Evolutionary conservation across 768 basidiomycete species (phyloP).

Genomic region (Favolaschia claudopus): DNA sequence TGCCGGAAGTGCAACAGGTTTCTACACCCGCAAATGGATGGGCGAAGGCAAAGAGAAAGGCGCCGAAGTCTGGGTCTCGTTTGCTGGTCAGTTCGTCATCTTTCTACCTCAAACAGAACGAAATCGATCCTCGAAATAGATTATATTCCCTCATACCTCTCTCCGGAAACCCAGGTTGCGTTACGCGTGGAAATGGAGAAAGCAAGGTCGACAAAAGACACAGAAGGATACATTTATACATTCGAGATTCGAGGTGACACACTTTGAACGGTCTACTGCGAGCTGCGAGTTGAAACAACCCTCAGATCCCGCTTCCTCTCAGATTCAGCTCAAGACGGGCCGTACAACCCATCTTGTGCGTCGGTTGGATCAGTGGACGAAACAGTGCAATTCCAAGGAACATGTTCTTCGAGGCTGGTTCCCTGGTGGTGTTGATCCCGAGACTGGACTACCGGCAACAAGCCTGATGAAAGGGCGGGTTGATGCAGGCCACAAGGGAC

Average conservation of each 20-base stretch:
- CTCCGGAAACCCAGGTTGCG: slow-evolving; percentile 27
- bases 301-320: slow-evolving; percentile 34
- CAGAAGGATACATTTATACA: slow-evolving; percentile 80
- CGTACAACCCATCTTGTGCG: slow-evolving; percentile 76
- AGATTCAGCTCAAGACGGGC: slow-evolving; percentile 80
- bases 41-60: slow-evolving; percentile 21
- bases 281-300: neutral
- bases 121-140: neutral
- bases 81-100: slow-evolving; percentile 5
- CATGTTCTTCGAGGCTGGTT: slow-evolving; percentile 79
- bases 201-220: slow-evolving; percentile 61
- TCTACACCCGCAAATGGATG: slow-evolving; percentile 28
- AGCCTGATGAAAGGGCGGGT: slow-evolving; percentile 74
- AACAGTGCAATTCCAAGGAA: slow-evolving; percentile 81
- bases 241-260: slow-evolving; percentile 77
- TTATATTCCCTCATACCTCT: slow-evolving; percentile 27
- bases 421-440: slow-evolving; percentile 60
- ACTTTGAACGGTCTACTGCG: neutral
- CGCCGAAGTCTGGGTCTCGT: slow-evolving; percentile 26
- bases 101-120: neutral
- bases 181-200: slow-evolving; percentile 42
- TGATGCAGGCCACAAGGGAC: slow-evolving; percentile 64
- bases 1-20: slow-evolving; percentile 18
- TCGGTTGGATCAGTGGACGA: slow-evolving; percentile 81
- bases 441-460: slow-evolving; percentile 42